Base-by-base conservation (phyloP, 345 rosid genomes). In the Melaleuca alternifolia region DNA sequence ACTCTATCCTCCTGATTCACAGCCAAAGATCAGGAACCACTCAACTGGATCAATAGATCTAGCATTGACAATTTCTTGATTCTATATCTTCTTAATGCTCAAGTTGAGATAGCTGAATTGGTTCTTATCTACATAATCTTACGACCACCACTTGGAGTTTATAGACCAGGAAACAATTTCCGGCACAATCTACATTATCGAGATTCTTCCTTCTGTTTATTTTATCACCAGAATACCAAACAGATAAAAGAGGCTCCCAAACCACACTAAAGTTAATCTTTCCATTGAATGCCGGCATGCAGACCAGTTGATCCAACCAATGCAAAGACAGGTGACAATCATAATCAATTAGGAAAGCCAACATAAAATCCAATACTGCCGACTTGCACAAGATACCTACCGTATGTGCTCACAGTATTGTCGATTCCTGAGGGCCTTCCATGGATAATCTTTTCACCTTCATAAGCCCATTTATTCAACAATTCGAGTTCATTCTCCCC, bases 381-480 rank as follows among this genome's bases (percentile, higher is more conserved):
- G 13, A 52, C 20, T 79, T 30, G 83, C 15, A 37, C 79, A 82
- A 14, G 82, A 71, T 79, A 86, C 92, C 83, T 92, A 98, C 99
- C 99, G 77, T 92, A 96, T 86, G 98, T 90, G 95, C 99, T 97
- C 87, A 96, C 98, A 18, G 99, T 93, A 90, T 96, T 97, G 94
- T 97, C 99, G 11, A 97, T 94, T 83, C 99, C 99, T 33, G 99
- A 97, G 53, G 99, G 99, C 89, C 88, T 95, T 88, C 99, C 99
- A 87, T 96, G 99, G 87, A 97, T 91, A 88, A 96, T 91, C 91
- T 93, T 97, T 90, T 97, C 99, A 11, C 99, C 99, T 93, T 95
- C 98, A 54, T 94, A 95, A 84, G 99, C 99, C 99, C 99, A 97
- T 90, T 89, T 93, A 88, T 96, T 97, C 88, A 97, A 84, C 89